These are phyloP conservation scores for Graphilbum ipis-grandicollis DNA, from an alignment of 2,329 filamentous ascomycete genomes.

Conservation along the genomic window DNA sequence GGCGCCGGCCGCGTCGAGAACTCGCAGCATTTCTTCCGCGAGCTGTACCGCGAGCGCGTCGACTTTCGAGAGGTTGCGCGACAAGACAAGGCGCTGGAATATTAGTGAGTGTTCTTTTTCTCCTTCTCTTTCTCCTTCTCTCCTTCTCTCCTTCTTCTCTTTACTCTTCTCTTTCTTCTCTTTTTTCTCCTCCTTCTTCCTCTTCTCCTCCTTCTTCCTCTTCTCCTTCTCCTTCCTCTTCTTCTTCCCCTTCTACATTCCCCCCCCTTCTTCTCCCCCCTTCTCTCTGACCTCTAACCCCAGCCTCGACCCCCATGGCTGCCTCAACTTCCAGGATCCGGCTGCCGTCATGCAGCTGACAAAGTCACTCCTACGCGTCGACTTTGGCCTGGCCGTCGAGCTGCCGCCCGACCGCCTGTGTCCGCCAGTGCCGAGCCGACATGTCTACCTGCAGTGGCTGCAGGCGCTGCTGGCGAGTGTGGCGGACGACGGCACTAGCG, in stretches of 20 bases:
- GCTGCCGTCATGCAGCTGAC: constrained; percentile 64
- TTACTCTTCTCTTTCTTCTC: neutral
- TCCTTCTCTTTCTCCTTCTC: neutral
- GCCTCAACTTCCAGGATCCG: constrained; percentile 69
- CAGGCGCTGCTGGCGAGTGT: constrained; percentile 59
- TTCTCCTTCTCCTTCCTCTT: neutral
- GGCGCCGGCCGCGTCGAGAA: neutral
- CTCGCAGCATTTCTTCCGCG: constrained; percentile 15
- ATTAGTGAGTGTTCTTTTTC: constrained; percentile 16
- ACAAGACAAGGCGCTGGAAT: constrained; percentile 23
- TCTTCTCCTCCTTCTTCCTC: neutral
- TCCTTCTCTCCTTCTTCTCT: neutral
- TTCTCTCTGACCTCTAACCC: neutral
- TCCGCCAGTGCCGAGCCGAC: constrained; percentile 61
- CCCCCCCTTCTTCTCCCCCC: neutral
- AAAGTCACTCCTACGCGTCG: constrained; percentile 54
- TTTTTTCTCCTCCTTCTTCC: neutral
- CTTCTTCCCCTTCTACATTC: neutral
- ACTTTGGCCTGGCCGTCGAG: constrained; percentile 56
- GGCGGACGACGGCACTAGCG: constrained; percentile 28
- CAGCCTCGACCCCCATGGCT: constrained; percentile 21
- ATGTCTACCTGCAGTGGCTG: constrained; percentile 85
- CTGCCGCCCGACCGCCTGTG: constrained; percentile 69
- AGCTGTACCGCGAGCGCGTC: constrained; percentile 22
- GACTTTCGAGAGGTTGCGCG: constrained; percentile 26